phyloP scores from a whole-genome alignment of 2,329 filamentous ascomycete genomes.

The Stylonectria norvegica region DNA sequence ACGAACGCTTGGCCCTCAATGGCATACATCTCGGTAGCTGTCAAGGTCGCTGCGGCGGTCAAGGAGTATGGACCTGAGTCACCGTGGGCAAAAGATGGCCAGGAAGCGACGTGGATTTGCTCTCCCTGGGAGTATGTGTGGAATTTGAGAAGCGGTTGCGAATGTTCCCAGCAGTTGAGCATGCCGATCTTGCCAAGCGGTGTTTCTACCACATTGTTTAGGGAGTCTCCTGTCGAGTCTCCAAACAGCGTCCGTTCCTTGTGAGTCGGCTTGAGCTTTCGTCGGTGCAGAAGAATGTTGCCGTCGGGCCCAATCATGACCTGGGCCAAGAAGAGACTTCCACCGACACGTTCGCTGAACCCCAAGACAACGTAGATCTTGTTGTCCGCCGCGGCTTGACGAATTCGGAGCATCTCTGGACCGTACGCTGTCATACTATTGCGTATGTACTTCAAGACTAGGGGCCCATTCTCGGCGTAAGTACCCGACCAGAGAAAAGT shows the following conservation, averaged over 20 bases:
- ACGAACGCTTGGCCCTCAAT: too few species aligned
- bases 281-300: constrained; percentile 36
- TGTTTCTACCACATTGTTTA: constrained; percentile 34
- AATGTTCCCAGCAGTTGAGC: constrained; percentile 41
- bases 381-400: neutral
- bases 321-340: neutral
- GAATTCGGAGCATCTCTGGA: neutral
- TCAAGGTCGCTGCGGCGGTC: too few species aligned
- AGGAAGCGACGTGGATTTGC: constrained; percentile 7
- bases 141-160: constrained; percentile 8
- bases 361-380: neutral
- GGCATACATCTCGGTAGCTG: too few species aligned
- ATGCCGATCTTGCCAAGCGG: constrained; percentile 35
- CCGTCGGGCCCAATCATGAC: constrained; percentile 27
- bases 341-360: neutral
- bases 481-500: neutral
- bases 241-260: constrained; percentile 50
- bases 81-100: constrained; percentile 10
- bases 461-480: too few species aligned
- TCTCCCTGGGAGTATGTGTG: constrained; percentile 6
- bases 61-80: too few species aligned
- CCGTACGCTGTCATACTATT: too few species aligned
- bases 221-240: constrained; percentile 37
- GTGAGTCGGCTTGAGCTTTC: constrained; percentile 51
- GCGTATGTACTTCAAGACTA: too few species aligned